phyloP scores from a whole-genome alignment of 2,329 filamentous ascomycete species.

The Penicillium concentricum region DNA sequence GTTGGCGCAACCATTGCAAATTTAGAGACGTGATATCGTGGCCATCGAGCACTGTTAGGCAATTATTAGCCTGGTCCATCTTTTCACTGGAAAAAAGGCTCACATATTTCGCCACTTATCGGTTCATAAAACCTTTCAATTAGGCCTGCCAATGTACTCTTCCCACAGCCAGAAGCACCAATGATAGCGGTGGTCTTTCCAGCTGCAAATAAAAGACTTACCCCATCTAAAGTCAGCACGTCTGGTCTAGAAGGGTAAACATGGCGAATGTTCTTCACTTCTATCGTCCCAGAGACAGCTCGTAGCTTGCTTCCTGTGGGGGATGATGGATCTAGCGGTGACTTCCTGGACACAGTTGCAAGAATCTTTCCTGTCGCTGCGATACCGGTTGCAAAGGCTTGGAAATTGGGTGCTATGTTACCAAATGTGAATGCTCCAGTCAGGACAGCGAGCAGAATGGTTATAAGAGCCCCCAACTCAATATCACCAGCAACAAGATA shows the following conservation, averaged over 20 bases:
- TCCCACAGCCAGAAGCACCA: slow-evolving; percentile 11
- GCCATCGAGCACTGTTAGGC: slow-evolving; percentile 58
- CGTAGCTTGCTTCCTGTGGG: neutral
- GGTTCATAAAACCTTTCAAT: slow-evolving; percentile 66
- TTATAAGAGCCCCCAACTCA: neutral
- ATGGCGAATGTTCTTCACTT: neutral
- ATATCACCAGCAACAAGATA: neutral
- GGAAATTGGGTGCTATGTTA: neutral
- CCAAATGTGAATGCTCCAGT: neutral
- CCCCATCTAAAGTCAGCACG: neutral
- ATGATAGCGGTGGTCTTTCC: neutral
- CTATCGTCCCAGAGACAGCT: neutral
- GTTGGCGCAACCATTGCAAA: slow-evolving; percentile 83
- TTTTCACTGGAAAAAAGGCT: neutral
- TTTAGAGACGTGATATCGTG: slow-evolving; percentile 73
- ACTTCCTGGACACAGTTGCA: neutral
- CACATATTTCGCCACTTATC: slow-evolving; percentile 55
- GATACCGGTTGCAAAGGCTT: neutral
- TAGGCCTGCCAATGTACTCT: slow-evolving; percentile 6
- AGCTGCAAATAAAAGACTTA: neutral
- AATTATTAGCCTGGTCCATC: neutral
- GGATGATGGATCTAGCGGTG: neutral
- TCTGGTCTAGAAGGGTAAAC: neutral
- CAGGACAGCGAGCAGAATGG: neutral
- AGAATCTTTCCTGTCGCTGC: neutral